Evolutionary conservation across 2,329 filamentous ascomycete species (phyloP).

Genomic region (Mariannaea sp.): DNA sequence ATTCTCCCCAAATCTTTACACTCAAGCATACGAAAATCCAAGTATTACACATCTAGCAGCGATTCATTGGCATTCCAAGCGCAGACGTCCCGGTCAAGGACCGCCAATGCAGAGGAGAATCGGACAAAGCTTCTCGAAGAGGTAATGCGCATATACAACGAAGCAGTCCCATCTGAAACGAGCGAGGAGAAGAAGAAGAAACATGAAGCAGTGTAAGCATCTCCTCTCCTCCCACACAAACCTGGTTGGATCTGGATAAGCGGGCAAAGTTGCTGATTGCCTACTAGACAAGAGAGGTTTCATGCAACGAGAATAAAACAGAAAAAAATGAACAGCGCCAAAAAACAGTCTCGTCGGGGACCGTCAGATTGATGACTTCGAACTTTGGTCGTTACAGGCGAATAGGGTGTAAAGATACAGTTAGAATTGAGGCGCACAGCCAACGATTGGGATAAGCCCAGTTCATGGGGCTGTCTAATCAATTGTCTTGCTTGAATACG

Average conservation of each 20-base stretch:
- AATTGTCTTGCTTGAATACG: too few species aligned
- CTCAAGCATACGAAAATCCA: constrained; percentile 53
- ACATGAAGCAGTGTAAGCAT: constrained; percentile 53
- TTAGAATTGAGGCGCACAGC: neutral
- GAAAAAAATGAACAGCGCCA: constrained; percentile 56
- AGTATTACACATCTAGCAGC: constrained; percentile 57
- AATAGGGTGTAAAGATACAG: neutral
- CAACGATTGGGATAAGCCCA: neutral
- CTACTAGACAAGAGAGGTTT: constrained; percentile 52
- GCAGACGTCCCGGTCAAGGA: constrained; percentile 58
- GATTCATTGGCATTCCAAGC: constrained; percentile 61
- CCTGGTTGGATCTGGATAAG: neutral
- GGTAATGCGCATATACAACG: constrained; percentile 52
- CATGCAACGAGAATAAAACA: constrained; percentile 50
- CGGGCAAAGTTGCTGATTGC: constrained; percentile 13
- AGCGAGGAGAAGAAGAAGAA: constrained; percentile 54
- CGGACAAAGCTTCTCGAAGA: constrained; percentile 55
- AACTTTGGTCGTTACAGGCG: neutral
- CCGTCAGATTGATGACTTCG: constrained; percentile 33
- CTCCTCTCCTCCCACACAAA: neutral
- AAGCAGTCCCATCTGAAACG: constrained; percentile 53
- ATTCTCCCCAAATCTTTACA: constrained; percentile 55
- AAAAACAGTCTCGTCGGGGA: constrained; percentile 54
- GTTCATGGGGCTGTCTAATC: too few species aligned
- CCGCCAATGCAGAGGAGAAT: constrained; percentile 59